Conservation (phyloP, 352 stramenopile genomes). For the Pythium chondricola region DNA sequence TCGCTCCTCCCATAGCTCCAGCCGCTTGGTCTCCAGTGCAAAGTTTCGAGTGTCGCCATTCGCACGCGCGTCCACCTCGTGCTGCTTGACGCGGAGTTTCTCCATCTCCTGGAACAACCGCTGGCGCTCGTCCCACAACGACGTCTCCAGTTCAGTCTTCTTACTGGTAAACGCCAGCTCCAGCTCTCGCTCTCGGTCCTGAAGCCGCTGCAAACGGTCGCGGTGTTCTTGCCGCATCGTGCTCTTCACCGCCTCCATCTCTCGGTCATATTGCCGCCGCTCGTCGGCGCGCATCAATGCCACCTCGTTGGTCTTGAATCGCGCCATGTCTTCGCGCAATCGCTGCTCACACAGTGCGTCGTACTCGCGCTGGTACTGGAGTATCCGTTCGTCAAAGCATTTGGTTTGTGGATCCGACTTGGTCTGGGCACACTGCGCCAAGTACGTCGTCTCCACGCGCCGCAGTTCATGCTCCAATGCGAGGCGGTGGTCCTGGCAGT, state of each 20-base stretch:
- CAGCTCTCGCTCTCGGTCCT: slow-evolving; percentile 56
- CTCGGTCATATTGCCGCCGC: slow-evolving; percentile 38
- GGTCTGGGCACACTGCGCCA: slow-evolving; percentile 32
- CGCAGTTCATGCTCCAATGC: slow-evolving; percentile 49
- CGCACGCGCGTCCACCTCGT: slow-evolving; percentile 39
- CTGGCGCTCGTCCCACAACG: slow-evolving; percentile 61
- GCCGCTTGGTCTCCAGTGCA: slow-evolving; percentile 34
- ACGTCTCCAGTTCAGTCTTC: slow-evolving; percentile 47
- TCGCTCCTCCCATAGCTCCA: slow-evolving; percentile 42
- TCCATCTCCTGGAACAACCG: slow-evolving; percentile 63
- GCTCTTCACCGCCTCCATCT: slow-evolving; percentile 35
- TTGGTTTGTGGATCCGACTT: slow-evolving; percentile 27
- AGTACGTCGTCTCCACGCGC: slow-evolving; percentile 53
- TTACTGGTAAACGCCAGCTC: slow-evolving; percentile 46
- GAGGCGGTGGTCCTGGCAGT: slow-evolving; percentile 62
- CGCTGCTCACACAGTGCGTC: slow-evolving; percentile 49
- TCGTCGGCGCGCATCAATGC: slow-evolving; percentile 56
- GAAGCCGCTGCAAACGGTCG: slow-evolving; percentile 33
- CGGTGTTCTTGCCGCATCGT: slow-evolving; percentile 45
- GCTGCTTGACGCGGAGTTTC: slow-evolving; percentile 41
- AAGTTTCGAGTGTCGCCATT: slow-evolving; percentile 42
- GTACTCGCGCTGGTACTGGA: slow-evolving; percentile 64
- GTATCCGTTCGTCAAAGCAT: slow-evolving; percentile 53
- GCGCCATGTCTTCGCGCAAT: slow-evolving; percentile 45
- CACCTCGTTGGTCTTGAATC: slow-evolving; percentile 47